Evolutionary conservation across 106 monocot genomes (phyloP), one percentile per base, ranked within the genome.

Genomic region (Chionographis japonica): DNA sequence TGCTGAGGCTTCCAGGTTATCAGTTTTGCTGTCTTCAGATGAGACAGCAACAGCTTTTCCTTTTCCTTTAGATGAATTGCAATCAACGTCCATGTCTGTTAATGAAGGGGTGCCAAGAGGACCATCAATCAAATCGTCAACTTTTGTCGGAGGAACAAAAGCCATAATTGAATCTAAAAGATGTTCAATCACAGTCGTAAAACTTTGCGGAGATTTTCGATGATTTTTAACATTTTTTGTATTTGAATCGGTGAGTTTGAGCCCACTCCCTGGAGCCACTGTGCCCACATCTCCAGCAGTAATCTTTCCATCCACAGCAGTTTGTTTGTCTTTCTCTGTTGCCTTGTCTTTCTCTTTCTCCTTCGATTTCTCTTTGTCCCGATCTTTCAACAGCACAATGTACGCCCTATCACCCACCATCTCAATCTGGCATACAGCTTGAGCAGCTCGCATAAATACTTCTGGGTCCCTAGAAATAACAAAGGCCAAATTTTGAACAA

Each of bases 11-110:
- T 99, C 98, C 72, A 85, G 85, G 57, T 75, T 71, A 42, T 56
- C 69, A 67, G 37, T 68, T 65, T 82, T 90, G 66, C 54, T 74
- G 18, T 79, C 90, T 43, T 93, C 93, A 66, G 79, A 55, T 58
- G 87, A 54, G 69, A 81, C 37, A 56, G 72, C 93, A 77, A 81
- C 54, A 53, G 83, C 93, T 74, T 99, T 99, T 27, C 90, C 93
- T 66, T 99, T 99, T 6, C 80, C 87, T 71, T 88, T 99, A 6
- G 67, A 68, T 42, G 82, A 78, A 52, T 58, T 73, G 8, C 49
- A 43, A 66, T 99, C 98, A 69, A 99, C 88, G 37, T 99, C 98
- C 93, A 99, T 99, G 75, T 90, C 93, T 50, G 74, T 40, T 56
- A 57, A 39, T 60, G 77, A 68, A 3, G 86, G 19, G 18, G 67